Evolutionary conservation across 2,329 filamentous ascomycete genomes (phyloP).

Genomic region (Madurella fahalii): DNA sequence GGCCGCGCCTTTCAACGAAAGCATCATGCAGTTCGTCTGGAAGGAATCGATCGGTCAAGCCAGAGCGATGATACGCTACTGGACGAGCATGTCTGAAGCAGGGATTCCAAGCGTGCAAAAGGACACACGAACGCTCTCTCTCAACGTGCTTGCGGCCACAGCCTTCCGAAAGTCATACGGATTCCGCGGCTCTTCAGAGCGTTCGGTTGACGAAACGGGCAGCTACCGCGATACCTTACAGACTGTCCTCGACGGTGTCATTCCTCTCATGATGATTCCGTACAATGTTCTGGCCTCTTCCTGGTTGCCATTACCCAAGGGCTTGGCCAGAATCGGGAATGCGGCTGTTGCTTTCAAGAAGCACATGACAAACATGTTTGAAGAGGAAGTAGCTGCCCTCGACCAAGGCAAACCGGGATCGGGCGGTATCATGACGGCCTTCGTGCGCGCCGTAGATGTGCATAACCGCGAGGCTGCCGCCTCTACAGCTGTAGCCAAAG

Average conservation of each 20-base stretch:
- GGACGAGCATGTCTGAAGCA: slow-evolving; percentile 5
- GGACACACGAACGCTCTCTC: slow-evolving; percentile 27
- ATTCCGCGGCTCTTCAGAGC: slow-evolving; percentile 21
- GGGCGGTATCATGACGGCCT: slow-evolving; percentile 24
- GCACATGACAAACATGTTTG: slow-evolving; percentile 26
- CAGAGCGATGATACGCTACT: slow-evolving; percentile 23
- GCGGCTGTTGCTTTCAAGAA: slow-evolving; percentile 22
- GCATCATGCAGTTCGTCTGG: slow-evolving; percentile 30
- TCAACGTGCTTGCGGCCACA: slow-evolving; percentile 29
- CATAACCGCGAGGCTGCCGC: not conserved
- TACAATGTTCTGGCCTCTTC: slow-evolving; percentile 11
- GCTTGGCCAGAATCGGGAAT: slow-evolving; percentile 18
- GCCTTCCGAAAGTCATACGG: slow-evolving; percentile 26
- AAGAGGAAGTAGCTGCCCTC: slow-evolving; percentile 21
- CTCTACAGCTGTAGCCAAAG: not conserved
- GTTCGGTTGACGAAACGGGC: slow-evolving; percentile 8
- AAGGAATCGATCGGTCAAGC: slow-evolving; percentile 26
- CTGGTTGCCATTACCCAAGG: slow-evolving; percentile 13
- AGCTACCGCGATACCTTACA: slow-evolving; percentile 28
- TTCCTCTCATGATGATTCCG: slow-evolving; percentile 26
- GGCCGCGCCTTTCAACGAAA: slow-evolving; percentile 30
- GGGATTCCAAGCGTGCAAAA: slow-evolving; percentile 21
- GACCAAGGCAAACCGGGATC: slow-evolving; percentile 22
- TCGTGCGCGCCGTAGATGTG: slow-evolving; percentile 23
- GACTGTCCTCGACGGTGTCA: slow-evolving; percentile 27